Percentiles rank a stretch among this genome's conserved stretches.
These are phyloP conservation scores for Amoebophrya sp. DNA, from an alignment of 169 alveolate genomes.

Conservation along the genomic window DNA sequence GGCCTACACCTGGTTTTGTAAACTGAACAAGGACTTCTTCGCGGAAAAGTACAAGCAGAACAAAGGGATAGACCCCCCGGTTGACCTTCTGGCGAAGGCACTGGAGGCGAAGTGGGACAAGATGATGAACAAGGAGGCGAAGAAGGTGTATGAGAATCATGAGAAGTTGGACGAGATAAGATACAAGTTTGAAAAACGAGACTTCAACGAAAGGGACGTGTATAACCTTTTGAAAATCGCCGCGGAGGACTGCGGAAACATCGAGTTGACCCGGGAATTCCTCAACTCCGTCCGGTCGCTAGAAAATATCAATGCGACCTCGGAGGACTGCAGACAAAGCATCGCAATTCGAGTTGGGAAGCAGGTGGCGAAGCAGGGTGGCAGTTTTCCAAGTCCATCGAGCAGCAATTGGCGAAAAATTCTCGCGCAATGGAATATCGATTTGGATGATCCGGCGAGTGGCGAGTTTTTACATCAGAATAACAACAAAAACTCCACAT, in stretches of 20 bases:
- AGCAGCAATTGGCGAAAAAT: no score
- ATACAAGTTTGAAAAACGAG: not conserved
- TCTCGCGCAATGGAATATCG: not conserved
- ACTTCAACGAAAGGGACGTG: not conserved
- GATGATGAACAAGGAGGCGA: not conserved
- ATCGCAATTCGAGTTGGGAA: no score
- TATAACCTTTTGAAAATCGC: not conserved
- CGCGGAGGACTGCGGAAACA: not conserved
- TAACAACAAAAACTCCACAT: no score
- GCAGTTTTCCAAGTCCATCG: not conserved
- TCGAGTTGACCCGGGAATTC: not conserved
- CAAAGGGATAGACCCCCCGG: not conserved
- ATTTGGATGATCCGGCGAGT: not conserved
- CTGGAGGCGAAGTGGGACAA: not conserved
- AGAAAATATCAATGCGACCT: not conserved
- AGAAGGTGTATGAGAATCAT: not conserved
- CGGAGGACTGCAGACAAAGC: not conserved
- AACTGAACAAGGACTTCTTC: not conserved
- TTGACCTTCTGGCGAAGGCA: not conserved
- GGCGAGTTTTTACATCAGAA: not conserved
- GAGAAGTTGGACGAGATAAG: not conserved
- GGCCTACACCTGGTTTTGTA: not conserved
- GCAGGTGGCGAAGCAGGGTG: not conserved
- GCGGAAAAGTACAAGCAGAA: not conserved
- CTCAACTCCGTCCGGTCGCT: not conserved